A percentile compares a stretch with the other conserved stretches of the same genome.
phyloP scores from a whole-genome alignment of 1,139 yeast species.

The Pneumocystis jirovecii region DNA sequence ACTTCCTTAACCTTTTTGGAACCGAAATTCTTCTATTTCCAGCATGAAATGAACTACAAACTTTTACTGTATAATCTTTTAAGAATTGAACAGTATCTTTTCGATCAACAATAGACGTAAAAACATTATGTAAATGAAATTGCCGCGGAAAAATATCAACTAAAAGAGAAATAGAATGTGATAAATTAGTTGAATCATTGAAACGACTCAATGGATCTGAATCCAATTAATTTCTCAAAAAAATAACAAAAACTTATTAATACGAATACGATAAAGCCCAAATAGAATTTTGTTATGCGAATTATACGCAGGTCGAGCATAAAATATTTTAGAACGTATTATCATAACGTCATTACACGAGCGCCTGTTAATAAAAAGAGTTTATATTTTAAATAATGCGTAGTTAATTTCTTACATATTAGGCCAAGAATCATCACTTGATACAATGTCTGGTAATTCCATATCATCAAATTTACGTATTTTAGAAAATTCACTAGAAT shows the following conservation, averaged over 20 bases:
- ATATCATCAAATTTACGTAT: not conserved
- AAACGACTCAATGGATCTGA: slow-evolving; percentile 4
- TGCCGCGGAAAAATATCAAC: slow-evolving; percentile 14
- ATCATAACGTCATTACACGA: slow-evolving; percentile 6
- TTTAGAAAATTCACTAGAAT: not conserved
- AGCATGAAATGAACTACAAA: not conserved
- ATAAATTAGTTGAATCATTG: not conserved
- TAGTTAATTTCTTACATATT: not conserved
- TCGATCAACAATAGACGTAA: slow-evolving; percentile 7
- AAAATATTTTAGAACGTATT: slow-evolving; percentile 10
- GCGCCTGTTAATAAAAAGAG: slow-evolving; percentile 1
- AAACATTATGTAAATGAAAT: slow-evolving; percentile 10
- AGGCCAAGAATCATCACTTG: not conserved
- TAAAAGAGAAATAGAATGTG: slow-evolving; percentile 8
- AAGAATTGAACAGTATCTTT: slow-evolving; percentile 4
- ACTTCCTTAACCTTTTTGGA: slow-evolving; percentile 8
- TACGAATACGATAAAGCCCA: slow-evolving; percentile 6
- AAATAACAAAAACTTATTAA: not conserved
- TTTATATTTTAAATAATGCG: not conserved
- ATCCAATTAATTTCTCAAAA: not conserved
- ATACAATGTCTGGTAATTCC: not conserved
- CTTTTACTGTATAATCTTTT: slow-evolving; percentile 4
- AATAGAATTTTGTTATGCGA: slow-evolving; percentile 3
- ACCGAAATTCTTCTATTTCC: not conserved
- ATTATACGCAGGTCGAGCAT: slow-evolving; percentile 6